Evolutionary conservation across 345 rosid species (phyloP).

Genomic region (Rhodamnia argentea): DNA sequence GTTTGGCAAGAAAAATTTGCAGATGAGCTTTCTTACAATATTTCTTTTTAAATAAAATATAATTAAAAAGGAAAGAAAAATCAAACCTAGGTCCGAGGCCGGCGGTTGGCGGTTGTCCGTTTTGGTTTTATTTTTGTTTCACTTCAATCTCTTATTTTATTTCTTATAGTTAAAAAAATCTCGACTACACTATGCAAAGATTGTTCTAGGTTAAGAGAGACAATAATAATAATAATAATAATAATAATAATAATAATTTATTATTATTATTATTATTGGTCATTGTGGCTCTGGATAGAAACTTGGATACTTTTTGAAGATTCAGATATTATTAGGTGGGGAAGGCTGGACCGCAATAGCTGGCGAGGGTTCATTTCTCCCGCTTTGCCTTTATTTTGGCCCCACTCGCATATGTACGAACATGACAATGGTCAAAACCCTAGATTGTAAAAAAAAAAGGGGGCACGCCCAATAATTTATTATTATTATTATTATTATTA

Average conservation of each 20-base stretch:
- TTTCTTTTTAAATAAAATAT: too few relatives aligned
- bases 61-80: too few relatives aligned
- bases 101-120: too few relatives aligned
- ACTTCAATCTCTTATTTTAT: not conserved
- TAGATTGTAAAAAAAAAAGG: accelerated
- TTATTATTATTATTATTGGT: not conserved
- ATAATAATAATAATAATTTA: not conserved
- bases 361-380: not conserved
- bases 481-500: not conserved
- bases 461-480: too few relatives aligned
- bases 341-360: not conserved
- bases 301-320: not conserved
- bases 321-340: not conserved
- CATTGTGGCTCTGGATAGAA: not conserved
- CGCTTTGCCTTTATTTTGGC: not conserved
- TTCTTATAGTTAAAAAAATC: not conserved
- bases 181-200: not conserved
- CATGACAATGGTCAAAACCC: not conserved
- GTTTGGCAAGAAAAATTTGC: too few relatives aligned
- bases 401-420: not conserved
- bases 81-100: too few relatives aligned
- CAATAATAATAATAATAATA: not conserved
- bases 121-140: not conserved
- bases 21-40: too few relatives aligned
- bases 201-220: not conserved